phyloP scores from a whole-genome alignment of 2,329 filamentous ascomycete genomes.

The Neofusicoccum laricinum region DNA sequence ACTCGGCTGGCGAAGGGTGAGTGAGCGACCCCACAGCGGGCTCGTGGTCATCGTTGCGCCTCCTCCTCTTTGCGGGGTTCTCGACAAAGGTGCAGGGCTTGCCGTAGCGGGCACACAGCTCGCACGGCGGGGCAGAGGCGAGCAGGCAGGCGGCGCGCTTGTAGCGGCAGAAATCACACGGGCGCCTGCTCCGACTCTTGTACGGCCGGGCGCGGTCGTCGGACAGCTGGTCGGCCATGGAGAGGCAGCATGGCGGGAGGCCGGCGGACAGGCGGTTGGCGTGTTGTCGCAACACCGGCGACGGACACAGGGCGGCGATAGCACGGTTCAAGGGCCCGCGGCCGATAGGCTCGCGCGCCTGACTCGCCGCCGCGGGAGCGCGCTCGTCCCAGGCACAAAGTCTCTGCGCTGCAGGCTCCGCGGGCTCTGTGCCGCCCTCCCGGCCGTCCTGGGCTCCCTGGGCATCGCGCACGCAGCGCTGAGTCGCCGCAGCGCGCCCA shows the following conservation, averaged over 20 bases:
- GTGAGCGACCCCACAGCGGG: background rate
- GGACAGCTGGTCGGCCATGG: conserved; percentile 1
- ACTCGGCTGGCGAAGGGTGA: background rate
- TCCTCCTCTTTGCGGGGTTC: conserved; percentile 31
- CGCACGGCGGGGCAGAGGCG: conserved; percentile 41
- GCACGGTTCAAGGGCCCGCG: background rate
- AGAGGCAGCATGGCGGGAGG: background rate
- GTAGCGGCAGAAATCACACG: conserved; percentile 47
- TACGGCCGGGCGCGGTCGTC: conserved; percentile 21
- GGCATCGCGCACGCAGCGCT: background rate
- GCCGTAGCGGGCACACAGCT: conserved; percentile 42
- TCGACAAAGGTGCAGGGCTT: conserved; percentile 47
- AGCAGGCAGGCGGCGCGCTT: conserved; percentile 47
- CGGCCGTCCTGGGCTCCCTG: no score
- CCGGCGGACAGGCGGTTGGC: background rate
- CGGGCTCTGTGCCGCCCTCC: conserved; percentile 23
- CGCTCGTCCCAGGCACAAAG: background rate
- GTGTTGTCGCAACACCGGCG: background rate
- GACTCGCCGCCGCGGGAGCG: background rate
- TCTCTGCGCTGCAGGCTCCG: background rate
- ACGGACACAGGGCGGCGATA: background rate
- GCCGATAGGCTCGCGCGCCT: background rate
- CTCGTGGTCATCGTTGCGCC: conserved; percentile 20
- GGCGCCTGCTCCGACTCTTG: conserved; percentile 39
- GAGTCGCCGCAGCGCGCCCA: background rate